phyloP scores from a whole-genome alignment of 106 monocot genomes.

The Acanthochlamys bracteata region DNA sequence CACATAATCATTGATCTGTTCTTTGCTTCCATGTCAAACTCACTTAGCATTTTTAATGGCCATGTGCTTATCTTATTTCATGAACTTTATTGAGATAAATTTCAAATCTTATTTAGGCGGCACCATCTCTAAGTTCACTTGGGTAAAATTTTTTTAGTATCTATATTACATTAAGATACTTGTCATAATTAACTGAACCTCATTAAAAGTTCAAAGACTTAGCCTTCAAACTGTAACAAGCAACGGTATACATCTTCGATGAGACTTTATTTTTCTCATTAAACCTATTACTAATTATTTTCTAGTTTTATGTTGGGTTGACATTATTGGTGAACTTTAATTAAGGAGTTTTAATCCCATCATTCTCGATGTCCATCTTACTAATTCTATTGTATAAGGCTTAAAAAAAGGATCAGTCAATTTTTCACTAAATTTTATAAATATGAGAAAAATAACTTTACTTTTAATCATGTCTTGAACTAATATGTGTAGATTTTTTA shows the following conservation, averaged over 20 bases:
- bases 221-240: background rate
- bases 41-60: too few species aligned
- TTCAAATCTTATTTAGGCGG: too few species aligned
- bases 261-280: too few species aligned
- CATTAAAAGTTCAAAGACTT: background rate
- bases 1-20: too few species aligned
- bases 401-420: constrained; percentile 7
- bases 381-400: background rate
- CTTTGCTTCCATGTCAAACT: too few species aligned
- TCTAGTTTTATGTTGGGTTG: background rate
- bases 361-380: background rate
- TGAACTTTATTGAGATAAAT: too few species aligned
- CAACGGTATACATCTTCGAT: background rate
- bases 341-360: constrained; percentile 6
- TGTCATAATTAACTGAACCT: background rate
- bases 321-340: background rate
- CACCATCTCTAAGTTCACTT: too few species aligned
- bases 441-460: background rate
- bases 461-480: background rate
- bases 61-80: too few species aligned
- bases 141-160: too few species aligned
- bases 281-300: too few species aligned
- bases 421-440: background rate
- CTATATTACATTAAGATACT: too few species aligned
- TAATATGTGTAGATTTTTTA: constrained; percentile 13